These are phyloP conservation scores for Plasmodium berghei DNA, from an alignment of 169 alveolate genomes.

Conservation along the genomic window DNA sequence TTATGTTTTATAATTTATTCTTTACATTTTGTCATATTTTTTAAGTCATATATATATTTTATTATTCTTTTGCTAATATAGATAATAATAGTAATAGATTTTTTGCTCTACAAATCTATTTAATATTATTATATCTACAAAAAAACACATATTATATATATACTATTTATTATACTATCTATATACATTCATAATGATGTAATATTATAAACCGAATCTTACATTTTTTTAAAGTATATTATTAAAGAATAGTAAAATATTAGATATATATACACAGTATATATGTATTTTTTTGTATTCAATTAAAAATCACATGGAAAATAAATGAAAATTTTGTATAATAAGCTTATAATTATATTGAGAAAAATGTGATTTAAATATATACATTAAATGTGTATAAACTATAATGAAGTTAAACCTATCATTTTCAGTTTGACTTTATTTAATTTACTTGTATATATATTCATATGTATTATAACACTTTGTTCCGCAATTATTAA, in stretches of 20 bases:
- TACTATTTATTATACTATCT: not conserved
- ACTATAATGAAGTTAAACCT: not conserved
- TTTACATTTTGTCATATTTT: too few relatives aligned
- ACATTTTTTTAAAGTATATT: not conserved
- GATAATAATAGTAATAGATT: too few relatives aligned
- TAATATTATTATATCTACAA: too few relatives aligned
- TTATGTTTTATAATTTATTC: too few relatives aligned
- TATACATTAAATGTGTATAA: not conserved
- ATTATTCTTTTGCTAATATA: too few relatives aligned
- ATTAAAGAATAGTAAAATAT: not conserved
- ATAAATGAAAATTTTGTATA: slow-evolving; percentile 5
- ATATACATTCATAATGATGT: not conserved
- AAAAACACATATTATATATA: too few relatives aligned
- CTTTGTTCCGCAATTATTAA: too few relatives aligned
- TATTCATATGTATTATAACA: too few relatives aligned
- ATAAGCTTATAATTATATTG: not conserved
- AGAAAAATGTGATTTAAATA: slow-evolving; percentile 5
- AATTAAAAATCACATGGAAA: not conserved
- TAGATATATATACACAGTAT: not conserved
- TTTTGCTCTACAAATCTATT: too few relatives aligned
- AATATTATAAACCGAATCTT: not conserved
- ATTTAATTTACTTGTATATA: not conserved
- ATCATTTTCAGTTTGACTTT: not conserved
- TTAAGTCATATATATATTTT: too few relatives aligned
- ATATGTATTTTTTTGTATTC: not conserved